Evolutionary conservation across 2,329 filamentous ascomycete species (phyloP), one percentile per base, ranked within the genome.

Genomic region (Phyllosticta paracitricarpa): DNA sequence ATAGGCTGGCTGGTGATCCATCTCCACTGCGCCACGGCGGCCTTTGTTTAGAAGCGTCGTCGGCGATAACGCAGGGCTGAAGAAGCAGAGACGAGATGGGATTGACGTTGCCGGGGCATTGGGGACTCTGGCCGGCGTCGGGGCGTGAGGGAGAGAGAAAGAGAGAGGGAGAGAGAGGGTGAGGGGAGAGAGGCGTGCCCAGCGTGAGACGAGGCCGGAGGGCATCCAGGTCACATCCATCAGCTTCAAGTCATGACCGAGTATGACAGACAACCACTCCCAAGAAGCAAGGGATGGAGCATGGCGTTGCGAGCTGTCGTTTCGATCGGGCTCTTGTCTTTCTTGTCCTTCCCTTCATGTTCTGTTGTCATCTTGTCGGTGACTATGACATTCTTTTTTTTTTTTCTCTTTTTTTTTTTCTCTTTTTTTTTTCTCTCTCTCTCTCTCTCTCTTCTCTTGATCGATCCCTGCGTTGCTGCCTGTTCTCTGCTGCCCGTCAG

Each of bases 11-110:
- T 40, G 54, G 54, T 56, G 58, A 61, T 61, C 54, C 53, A 61
- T 61, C 58, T 61, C 53, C 53, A 52, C 58, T 61, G 54, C 58
- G 58, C 58, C 58, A 61, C 58, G 53, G 58, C 58, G 25, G 58
- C 56, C 58, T 61, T 56, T 56, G 26, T 56, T 61, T 61, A 61
- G 58, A 35, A 61, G 40, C 40, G 40, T 48, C 14, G 14, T 7
- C 40, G 40, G 40, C 40, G 40, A 48, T 48, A 48, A 48, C 40
- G 40, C 40, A 48, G 40, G 40, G 40, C 40, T 48, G 40, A 48
- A 48, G 40, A 48, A 17, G 17, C 40, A 17, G 6, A 5, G 17
- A 30, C 40, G 40, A 48, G 40, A 48, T 48, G 14, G 40, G n/a
- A n/a, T 2, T 7, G 40, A n/a, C n/a, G 40, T 48, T 48, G 40